Evolutionary conservation across 371 early-diverging fungal species (phyloP), one percentile per base, ranked within the genome.

Genomic region (Actinomortierella wolfii): DNA sequence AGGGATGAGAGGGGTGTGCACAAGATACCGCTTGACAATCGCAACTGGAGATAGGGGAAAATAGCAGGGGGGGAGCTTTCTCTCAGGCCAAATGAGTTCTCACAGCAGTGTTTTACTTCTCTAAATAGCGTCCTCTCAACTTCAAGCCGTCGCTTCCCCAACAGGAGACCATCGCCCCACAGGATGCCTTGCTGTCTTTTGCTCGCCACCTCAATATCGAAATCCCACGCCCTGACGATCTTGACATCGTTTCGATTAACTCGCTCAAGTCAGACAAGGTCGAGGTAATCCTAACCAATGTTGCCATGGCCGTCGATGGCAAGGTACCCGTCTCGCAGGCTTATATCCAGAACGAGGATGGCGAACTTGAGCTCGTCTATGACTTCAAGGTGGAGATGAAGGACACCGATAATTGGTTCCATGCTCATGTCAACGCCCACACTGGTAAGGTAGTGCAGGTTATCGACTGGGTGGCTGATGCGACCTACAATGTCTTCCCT

Each of bases 391-490:
- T 94, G n/a, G 94, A 97, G 70, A 81, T 95, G 79, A 80, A 87
- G 53, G 89, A 94, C 60, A 85, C 94, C 69, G 90, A 94, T 67
- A 86, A 94, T 78, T 97, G 95, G 94, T 93, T 89, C 80, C 86
- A 92, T 63, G 92, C 88, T 14, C 93, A 93, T 51, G 84, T 97
- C 42, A 83, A 91, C 61, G 89, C 95, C 14, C 78, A 81, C 59
- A 83, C 81, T 54, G 90, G 91, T 42, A 77, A 88, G 57, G 80
- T 96, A 13, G 57, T 90, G 42, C 77, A 85, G 41, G 79, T 97
- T 23, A 77, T 94, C 15, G 95, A 96, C 79, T 97, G 97, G 97
- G 93, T 93, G 9, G 67, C 86, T 17, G 88, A 93, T 70, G 87
- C 89, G 9, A 78, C 86, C 50, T 80, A 80, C 48, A 88, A 86